Conservation (phyloP, 1,139 yeast genomes). For the Yamadazyma songkhlaensis region DNA sequence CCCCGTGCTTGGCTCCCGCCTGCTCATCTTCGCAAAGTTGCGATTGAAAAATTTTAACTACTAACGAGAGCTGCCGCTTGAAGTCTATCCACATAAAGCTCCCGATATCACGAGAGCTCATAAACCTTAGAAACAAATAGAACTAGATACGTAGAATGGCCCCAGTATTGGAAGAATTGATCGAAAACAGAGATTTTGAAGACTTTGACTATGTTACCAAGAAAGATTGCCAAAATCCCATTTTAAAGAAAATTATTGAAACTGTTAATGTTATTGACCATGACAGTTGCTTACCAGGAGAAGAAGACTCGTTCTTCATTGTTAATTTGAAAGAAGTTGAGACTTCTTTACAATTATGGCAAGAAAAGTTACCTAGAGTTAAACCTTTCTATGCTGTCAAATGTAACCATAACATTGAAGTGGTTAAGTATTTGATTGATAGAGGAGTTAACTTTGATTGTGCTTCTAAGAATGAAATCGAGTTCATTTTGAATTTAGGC, state of each 20-base stretch:
- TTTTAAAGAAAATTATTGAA: background rate
- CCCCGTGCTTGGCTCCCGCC: too few relatives aligned
- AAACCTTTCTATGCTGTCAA: slow-evolving; percentile 91
- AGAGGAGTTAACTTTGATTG: slow-evolving; percentile 87
- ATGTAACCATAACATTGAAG: slow-evolving; percentile 74
- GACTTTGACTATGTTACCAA: background rate
- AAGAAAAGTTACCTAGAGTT: slow-evolving; percentile 61
- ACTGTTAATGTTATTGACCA: slow-evolving; percentile 39
- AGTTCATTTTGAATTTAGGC: slow-evolving; percentile 59
- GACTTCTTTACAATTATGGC: slow-evolving; percentile 64
- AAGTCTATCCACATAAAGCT: slow-evolving; percentile 21
- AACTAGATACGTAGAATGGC: slow-evolving; percentile 1
- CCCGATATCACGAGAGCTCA: too few relatives aligned
- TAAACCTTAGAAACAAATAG: slow-evolving; percentile 1
- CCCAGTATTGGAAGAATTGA: slow-evolving; percentile 1
- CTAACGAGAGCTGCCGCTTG: slow-evolving; percentile 53
- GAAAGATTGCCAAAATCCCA: background rate
- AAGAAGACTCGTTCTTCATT: slow-evolving; percentile 84
- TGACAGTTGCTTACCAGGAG: slow-evolving; percentile 68
- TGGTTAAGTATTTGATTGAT: slow-evolving; percentile 54
- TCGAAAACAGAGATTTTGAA: background rate
- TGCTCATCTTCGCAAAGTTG: background rate
- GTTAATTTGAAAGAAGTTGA: slow-evolving; percentile 78
- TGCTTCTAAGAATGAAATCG: slow-evolving; percentile 86
- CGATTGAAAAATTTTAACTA: slow-evolving; percentile 3